Conservation (phyloP, 331 rosid species). For the Cydonia oblonga region DNA sequence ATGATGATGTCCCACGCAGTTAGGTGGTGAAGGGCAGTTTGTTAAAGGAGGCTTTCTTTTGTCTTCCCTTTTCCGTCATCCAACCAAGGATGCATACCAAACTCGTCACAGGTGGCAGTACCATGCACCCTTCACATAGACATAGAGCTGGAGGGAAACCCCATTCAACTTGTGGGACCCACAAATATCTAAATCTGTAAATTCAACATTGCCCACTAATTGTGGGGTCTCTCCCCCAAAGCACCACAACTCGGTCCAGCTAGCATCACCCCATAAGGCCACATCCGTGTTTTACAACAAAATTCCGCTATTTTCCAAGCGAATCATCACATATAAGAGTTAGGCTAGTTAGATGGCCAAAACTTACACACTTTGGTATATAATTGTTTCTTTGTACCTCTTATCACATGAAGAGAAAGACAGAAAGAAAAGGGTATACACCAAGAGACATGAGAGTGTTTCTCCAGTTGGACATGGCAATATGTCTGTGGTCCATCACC, state of each 20-base stretch:
- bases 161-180: constrained; percentile 49
- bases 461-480: neutral
- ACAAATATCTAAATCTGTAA: constrained; percentile 12
- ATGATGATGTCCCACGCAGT: constrained; percentile 25
- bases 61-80: constrained; percentile 35
- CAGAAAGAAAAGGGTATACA: neutral
- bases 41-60: constrained; percentile 28
- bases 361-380: neutral
- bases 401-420: neutral
- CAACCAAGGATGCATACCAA: constrained; percentile 59
- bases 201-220: constrained; percentile 22
- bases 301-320: neutral
- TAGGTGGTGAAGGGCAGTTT: constrained; percentile 35
- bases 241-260: constrained; percentile 36
- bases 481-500: neutral
- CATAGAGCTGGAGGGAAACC: constrained; percentile 11
- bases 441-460: neutral
- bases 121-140: constrained; percentile 29
- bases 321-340: neutral
- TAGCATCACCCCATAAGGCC: constrained; percentile 15
- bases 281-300: neutral
- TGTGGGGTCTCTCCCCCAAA: constrained; percentile 21
- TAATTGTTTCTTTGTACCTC: neutral
- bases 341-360: neutral
- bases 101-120: constrained; percentile 36